These are phyloP conservation scores for Rhamnella rubrinervis DNA, from an alignment of 331 rosid species.

Conservation along the genomic window DNA sequence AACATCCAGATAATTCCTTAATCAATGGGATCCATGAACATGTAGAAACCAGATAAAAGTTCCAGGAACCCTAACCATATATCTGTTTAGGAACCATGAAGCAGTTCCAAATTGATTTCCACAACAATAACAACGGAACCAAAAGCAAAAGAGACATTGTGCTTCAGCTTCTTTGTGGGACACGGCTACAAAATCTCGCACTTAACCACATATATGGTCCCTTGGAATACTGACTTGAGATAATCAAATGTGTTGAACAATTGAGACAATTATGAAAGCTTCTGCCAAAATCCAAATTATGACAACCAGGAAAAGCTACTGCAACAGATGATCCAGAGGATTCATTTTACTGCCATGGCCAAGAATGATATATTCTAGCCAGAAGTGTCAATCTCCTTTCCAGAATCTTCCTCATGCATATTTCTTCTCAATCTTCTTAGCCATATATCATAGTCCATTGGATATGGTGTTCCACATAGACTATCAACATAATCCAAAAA, in stretches of 20 bases:
- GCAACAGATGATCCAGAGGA: conserved; percentile 13
- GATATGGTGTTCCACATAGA: conserved; percentile 98
- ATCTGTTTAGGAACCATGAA: conserved; percentile 19
- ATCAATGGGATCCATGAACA: background rate
- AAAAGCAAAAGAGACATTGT: conserved; percentile 15
- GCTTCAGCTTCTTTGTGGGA: conserved; percentile 28
- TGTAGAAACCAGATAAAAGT: background rate
- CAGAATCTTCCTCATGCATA: conserved; percentile 69
- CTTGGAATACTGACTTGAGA: conserved; percentile 17
- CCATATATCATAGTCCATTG: conserved; percentile 91
- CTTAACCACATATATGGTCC: conserved; percentile 18
- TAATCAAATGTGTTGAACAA: conserved; percentile 25
- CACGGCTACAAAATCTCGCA: background rate
- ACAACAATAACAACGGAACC: conserved; percentile 19
- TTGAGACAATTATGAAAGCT: conserved; percentile 30
- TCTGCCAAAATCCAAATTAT: conserved; percentile 13
- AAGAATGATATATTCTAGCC: conserved; percentile 41
- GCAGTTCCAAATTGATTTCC: conserved; percentile 21
- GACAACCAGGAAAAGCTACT: background rate
- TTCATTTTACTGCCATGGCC: conserved; percentile 25
- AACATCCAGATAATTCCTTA: conserved; percentile 11
- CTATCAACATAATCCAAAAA: conserved; percentile 92
- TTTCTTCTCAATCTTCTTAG: conserved; percentile 82
- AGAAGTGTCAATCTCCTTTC: conserved; percentile 70
- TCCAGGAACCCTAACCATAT: background rate